A percentile compares a stretch with the other conserved stretches of the same genome.
Conservation (phyloP, 352 stramenopile genomes). For the Phytophthora uliginosa region DNA sequence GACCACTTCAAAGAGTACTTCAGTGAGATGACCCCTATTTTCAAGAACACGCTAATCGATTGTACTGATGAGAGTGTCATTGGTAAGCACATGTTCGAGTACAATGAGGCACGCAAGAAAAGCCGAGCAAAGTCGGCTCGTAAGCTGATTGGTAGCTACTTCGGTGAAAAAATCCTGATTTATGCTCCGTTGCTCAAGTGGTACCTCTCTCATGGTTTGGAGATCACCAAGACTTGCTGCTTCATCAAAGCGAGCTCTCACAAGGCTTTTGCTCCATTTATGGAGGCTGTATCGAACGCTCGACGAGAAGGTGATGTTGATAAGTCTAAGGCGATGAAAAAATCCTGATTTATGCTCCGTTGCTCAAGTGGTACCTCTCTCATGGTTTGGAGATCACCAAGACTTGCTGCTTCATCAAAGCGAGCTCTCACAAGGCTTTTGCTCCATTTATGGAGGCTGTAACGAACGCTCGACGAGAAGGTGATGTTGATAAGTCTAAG, state of each 20-base stretch:
- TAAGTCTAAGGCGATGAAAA: conserved; percentile 26
- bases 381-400: conserved; percentile 42
- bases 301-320: conserved; percentile 35
- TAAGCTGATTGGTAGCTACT: conserved; percentile 47
- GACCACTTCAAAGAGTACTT: neutral
- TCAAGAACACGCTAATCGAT: conserved; percentile 13
- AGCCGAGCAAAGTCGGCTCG: conserved; percentile 28
- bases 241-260: conserved; percentile 32
- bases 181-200: conserved; percentile 47
- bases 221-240: conserved; percentile 33
- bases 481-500: conserved; percentile 36
- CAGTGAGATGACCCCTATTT: conserved; percentile 33
- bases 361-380: conserved; percentile 48
- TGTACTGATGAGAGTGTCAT: conserved; percentile 6
- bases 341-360: conserved; percentile 45
- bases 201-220: conserved; percentile 43
- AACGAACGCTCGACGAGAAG: conserved; percentile 33
- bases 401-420: conserved; percentile 39
- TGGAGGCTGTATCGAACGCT: conserved; percentile 36
- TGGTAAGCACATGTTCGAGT: conserved; percentile 2
- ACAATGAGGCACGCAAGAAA: neutral
- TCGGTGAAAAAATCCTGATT: conserved; percentile 45
- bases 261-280: conserved; percentile 30
- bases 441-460: conserved; percentile 29
- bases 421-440: conserved; percentile 21